A percentile compares a stretch with the other conserved stretches of the same genome.
phyloP scores from a whole-genome alignment of 2,329 filamentous ascomycete genomes.

The Alternaria solani region DNA sequence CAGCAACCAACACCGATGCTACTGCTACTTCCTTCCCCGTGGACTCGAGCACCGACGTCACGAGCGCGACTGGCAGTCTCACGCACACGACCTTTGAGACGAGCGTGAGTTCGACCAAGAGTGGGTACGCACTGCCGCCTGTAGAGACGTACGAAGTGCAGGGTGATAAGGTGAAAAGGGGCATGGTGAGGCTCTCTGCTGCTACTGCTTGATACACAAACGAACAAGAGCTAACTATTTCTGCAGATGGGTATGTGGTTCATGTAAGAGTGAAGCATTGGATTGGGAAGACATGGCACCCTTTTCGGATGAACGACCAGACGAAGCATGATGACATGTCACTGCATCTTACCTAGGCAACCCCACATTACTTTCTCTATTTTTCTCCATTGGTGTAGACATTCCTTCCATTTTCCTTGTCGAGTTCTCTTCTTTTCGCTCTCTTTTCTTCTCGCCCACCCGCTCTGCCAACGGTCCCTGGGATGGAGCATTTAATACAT shows the following conservation, averaged over 20 bases:
- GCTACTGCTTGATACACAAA: background rate
- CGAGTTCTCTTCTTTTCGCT: background rate
- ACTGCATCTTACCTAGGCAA: background rate
- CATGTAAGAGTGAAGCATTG: constrained; percentile 1
- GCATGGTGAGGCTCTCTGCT: constrained; percentile 6
- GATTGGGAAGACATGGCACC: background rate
- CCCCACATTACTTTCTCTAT: constrained; percentile 1
- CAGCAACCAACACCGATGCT: constrained; percentile 5
- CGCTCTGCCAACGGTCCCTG: background rate
- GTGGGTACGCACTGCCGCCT: constrained; percentile 6
- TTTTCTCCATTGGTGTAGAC: constrained; percentile 3
- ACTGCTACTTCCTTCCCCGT: constrained; percentile 10
- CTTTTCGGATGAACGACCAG: background rate
- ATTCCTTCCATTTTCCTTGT: background rate
- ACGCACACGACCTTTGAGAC: constrained; percentile 19
- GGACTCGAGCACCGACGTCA: background rate
- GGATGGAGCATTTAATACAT: background rate
- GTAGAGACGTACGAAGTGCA: constrained; percentile 1
- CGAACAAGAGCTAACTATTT: constrained; percentile 2
- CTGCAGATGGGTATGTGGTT: constrained; percentile 23
- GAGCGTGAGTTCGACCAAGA: constrained; percentile 16
- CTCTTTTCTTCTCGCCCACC: background rate
- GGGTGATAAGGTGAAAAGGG: background rate
- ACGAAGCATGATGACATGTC: background rate
- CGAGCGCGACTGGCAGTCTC: background rate